Evolutionary conservation across 2,329 filamentous ascomycete genomes (phyloP).

Genomic region (Calonectria naviculata): DNA sequence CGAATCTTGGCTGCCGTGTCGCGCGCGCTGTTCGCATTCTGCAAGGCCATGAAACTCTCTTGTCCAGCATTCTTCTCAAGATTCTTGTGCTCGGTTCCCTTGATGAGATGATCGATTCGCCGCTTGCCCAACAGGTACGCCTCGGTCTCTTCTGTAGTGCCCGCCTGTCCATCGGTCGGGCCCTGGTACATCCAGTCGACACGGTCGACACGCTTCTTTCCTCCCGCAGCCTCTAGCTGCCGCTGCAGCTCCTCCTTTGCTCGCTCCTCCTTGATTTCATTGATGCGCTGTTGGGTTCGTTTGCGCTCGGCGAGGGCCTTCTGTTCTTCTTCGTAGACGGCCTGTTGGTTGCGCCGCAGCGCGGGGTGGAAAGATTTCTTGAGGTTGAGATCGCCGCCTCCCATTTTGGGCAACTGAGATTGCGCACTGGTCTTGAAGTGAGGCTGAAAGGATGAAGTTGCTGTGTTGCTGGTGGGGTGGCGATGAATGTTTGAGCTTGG

Average conservation of each 20-base stretch:
- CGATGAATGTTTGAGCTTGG: slow-evolving; percentile 17
- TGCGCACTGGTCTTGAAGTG: slow-evolving; percentile 22
- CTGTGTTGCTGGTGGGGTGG: slow-evolving; percentile 30
- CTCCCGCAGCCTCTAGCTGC: slow-evolving; percentile 89
- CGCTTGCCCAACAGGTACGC: slow-evolving; percentile 93
- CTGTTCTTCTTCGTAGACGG: slow-evolving; percentile 92
- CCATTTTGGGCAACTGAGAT: slow-evolving; percentile 69
- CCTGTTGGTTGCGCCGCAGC: slow-evolving; percentile 89
- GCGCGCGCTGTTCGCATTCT: slow-evolving; percentile 77
- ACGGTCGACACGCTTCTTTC: slow-evolving; percentile 80
- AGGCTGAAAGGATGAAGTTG: slow-evolving; percentile 14
- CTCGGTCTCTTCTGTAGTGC: slow-evolving; percentile 89
- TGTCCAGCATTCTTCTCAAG: slow-evolving; percentile 79
- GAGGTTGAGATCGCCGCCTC: slow-evolving; percentile 92
- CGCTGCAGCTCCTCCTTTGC: slow-evolving; percentile 91
- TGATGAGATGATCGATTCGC: slow-evolving; percentile 84
- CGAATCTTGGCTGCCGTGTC: slow-evolving; percentile 89
- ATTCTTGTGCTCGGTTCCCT: slow-evolving; percentile 83
- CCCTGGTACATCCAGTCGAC: slow-evolving; percentile 99
- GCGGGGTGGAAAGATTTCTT: slow-evolving; percentile 97
- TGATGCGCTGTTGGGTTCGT: slow-evolving; percentile 88
- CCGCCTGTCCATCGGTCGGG: slow-evolving; percentile 80
- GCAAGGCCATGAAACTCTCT: slow-evolving; percentile 69
- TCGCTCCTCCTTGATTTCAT: slow-evolving; percentile 94
- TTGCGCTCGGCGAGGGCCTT: slow-evolving; percentile 96